Evolutionary conservation across 805 yeast species (phyloP).

Genomic region (Peterozyma xylosa): DNA sequence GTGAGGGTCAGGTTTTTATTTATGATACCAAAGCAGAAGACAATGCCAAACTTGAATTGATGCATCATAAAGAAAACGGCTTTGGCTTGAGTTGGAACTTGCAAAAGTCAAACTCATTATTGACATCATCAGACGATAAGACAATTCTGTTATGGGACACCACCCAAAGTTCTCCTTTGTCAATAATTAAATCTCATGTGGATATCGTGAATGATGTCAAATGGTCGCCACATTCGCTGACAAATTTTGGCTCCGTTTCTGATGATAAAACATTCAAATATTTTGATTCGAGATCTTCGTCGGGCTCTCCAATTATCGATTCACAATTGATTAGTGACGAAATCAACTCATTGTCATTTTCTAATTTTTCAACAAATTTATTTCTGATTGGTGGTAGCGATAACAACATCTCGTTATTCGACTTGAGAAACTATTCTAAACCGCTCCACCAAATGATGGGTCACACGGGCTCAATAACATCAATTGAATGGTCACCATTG

Average conservation of each 20-base stretch:
- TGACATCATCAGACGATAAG: conserved; percentile 62
- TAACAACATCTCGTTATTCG: conserved; percentile 59
- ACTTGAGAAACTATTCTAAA: conserved; percentile 34
- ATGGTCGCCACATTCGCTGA: conserved; percentile 52
- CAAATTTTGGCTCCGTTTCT: conserved; percentile 62
- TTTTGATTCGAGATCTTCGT: conserved; percentile 41
- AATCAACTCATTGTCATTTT: conserved; percentile 60
- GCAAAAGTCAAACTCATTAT: conserved; percentile 35
- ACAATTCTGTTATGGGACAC: conserved; percentile 58
- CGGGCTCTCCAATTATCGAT: conserved; percentile 15
- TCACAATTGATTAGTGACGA: conserved; percentile 22
- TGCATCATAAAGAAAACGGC: conserved; percentile 60
- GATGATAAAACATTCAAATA: conserved; percentile 55
- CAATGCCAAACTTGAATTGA: conserved; percentile 23
- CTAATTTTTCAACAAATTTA: conserved; percentile 50
- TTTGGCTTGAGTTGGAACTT: conserved; percentile 70
- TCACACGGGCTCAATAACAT: conserved; percentile 66
- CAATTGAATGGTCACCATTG: conserved; percentile 72
- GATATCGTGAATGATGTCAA: conserved; percentile 71
- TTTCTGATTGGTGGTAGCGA: conserved; percentile 67
- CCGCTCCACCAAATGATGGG: conserved; percentile 71
- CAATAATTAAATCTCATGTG: conserved; percentile 30
- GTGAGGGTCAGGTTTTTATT: conserved; percentile 52
- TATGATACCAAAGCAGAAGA: conserved; percentile 29
- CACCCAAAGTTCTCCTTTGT: conserved; percentile 15